A percentile compares a stretch with the other conserved stretches of the same genome.
These are phyloP conservation scores for Penicillium sp. DNA, from an alignment of 2,329 filamentous ascomycete species.

Conservation along the genomic window DNA sequence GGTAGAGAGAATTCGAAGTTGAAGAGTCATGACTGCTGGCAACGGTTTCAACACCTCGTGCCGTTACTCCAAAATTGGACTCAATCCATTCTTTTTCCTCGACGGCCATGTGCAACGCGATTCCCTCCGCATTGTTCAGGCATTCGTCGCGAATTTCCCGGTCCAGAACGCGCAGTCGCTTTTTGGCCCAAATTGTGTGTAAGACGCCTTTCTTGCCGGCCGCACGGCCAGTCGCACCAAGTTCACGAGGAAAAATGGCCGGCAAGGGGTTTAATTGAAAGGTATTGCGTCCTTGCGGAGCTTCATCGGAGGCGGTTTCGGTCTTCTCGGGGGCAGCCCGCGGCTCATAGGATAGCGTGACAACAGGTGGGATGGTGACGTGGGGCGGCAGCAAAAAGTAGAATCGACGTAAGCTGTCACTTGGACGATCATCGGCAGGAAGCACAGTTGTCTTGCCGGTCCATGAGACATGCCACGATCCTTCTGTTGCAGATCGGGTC, in stretches of 20 bases:
- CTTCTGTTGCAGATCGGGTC: slow-evolving; percentile 37
- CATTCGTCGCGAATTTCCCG: slow-evolving; percentile 71
- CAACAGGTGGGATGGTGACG: slow-evolving; percentile 62
- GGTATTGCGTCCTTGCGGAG: slow-evolving; percentile 30
- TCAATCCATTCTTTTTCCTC: slow-evolving; percentile 83
- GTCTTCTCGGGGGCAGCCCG: slow-evolving; percentile 24
- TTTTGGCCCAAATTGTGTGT: slow-evolving; percentile 87
- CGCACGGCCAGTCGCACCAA: slow-evolving; percentile 60
- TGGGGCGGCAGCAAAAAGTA: slow-evolving; percentile 77
- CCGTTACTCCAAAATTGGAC: slow-evolving; percentile 64
- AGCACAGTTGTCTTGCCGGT: slow-evolving; percentile 70
- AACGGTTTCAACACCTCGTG: slow-evolving; percentile 38
- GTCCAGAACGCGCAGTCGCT: slow-evolving; percentile 67
- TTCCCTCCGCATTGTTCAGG: slow-evolving; percentile 67
- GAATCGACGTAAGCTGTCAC: slow-evolving; percentile 54
- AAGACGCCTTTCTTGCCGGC: slow-evolving; percentile 73
- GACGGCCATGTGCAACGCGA: slow-evolving; percentile 76
- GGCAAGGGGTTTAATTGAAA: slow-evolving; percentile 72
- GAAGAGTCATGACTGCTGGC: slow-evolving; percentile 19
- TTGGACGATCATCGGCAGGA: slow-evolving; percentile 55
- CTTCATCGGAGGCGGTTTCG: not conserved
- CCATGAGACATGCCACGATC: slow-evolving; percentile 75
- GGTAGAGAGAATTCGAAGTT: slow-evolving; percentile 22
- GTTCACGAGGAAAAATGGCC: slow-evolving; percentile 73
- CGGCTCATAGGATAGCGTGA: slow-evolving; percentile 57